phyloP scores from a whole-genome alignment of 108 stramenopile species.

The Cylindrotheca fusiformis region DNA sequence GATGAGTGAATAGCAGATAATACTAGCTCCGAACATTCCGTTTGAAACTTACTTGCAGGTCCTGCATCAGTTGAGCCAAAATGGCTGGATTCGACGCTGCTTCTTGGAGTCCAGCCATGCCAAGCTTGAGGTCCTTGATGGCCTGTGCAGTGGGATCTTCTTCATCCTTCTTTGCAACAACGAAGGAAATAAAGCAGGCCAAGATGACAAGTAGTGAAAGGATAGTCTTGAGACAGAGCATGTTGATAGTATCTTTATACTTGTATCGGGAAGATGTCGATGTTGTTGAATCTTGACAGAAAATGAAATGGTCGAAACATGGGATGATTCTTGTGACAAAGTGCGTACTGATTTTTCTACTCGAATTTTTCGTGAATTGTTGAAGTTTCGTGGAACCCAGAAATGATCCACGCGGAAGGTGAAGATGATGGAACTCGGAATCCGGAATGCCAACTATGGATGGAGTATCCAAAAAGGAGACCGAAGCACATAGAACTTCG shows the following conservation, averaged over 20 bases:
- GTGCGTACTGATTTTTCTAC: too few species aligned
- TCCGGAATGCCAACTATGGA: too few species aligned
- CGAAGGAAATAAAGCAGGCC: constrained; percentile 35
- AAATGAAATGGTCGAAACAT: constrained; percentile 6
- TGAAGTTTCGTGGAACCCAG: too few species aligned
- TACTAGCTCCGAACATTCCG: not conserved
- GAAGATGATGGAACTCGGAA: constrained; percentile 13
- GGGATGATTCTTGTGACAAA: not conserved
- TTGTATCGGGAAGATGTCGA: not conserved
- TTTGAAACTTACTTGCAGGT: constrained; percentile 68
- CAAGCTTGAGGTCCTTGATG: constrained; percentile 61
- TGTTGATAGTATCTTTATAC: constrained; percentile 4
- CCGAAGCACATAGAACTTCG: too few species aligned
- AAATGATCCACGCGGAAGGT: constrained; percentile 1
- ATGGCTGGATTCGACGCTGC: constrained; percentile 80
- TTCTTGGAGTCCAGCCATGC: constrained; percentile 84
- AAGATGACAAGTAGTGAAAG: constrained; percentile 40
- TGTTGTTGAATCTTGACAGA: not conserved
- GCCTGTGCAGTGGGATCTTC: constrained; percentile 55
- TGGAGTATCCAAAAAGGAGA: too few species aligned
- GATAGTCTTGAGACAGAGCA: constrained; percentile 23
- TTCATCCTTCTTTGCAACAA: constrained; percentile 49
- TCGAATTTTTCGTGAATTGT: too few species aligned
- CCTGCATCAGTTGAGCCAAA: constrained; percentile 87
- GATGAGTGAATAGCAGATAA: not conserved